Percentiles rank a stretch among this genome's conserved stretches.
Conservation (phyloP, 106 monocot genomes). For the Iris macrosiphon region DNA sequence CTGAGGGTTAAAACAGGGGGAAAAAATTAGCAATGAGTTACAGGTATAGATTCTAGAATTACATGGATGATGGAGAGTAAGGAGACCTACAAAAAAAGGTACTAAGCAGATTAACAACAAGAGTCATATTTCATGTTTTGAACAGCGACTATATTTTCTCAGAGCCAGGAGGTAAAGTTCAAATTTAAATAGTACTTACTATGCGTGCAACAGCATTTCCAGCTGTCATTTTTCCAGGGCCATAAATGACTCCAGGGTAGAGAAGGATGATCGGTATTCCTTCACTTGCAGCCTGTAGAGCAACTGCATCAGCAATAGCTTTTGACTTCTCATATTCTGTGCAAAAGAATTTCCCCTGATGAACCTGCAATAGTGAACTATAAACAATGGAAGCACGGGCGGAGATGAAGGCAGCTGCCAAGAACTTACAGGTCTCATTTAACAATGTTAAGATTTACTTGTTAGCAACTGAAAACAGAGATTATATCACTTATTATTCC, state of each 20-base stretch:
- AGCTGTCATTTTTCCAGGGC: conserved; percentile 72
- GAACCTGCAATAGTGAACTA: conserved; percentile 40
- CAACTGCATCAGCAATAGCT: conserved; percentile 68
- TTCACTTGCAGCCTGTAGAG: conserved; percentile 66
- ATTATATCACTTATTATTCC: too few species aligned
- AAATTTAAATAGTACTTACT: conserved; percentile 31
- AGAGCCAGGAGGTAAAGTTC: not conserved
- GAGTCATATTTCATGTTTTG: not conserved
- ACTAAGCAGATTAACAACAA: not conserved
- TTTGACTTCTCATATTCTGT: conserved; percentile 99
- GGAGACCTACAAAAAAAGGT: too few species aligned
- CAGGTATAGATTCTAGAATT: too few species aligned
- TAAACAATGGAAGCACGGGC: not conserved
- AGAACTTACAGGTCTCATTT: not conserved
- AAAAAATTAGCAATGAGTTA: too few species aligned
- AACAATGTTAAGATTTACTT: too few species aligned
- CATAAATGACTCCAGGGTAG: conserved; percentile 97
- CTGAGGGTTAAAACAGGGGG: too few species aligned
- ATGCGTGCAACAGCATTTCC: conserved; percentile 79
- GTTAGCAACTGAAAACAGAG: too few species aligned
- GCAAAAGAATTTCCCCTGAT: conserved; percentile 70
- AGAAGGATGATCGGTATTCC: conserved; percentile 80
- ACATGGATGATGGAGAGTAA: too few species aligned
- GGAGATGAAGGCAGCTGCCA: not conserved
- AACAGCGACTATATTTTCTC: too few species aligned